Base-by-base conservation (phyloP, 2,329 filamentous ascomycete genomes). In the Metarhizium guizhouense region DNA sequence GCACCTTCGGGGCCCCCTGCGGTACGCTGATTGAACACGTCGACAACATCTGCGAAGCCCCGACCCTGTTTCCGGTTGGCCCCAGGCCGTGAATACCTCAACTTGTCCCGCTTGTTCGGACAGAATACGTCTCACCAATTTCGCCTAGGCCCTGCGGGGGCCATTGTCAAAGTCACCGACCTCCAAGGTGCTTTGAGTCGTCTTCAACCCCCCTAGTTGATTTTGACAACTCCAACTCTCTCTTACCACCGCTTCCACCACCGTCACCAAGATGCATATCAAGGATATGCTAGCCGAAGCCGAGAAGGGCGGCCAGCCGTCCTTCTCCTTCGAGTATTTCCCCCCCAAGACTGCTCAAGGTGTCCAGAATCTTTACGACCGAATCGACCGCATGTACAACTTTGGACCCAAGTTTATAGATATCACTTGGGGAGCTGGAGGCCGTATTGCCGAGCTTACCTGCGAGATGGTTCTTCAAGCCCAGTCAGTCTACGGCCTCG, bases 291-390 rank as follows among this genome's bases (percentile, higher is more conserved):
- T 99, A 66, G 79, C 83, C 64, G 87, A 93, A 65, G 86, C 92
- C 72, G 84, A 91, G 74, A 81, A 82, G 75, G 84, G 86, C 67
- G 84, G 85, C 69, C 83, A 87, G 66, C 87, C 92, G 56, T 94
- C 91, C 68, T 96, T 96, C 79, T 99, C 94, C 58, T 99, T 99
- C 77, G 94, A 99, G 73, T 99, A 96, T 80, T 99, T 99, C 75
- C 94, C 94, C 53, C 94, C 94, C 43, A 99, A 99, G 78, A 99
- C 94, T 7, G 88, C 90, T 11, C 90, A 94, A 75, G 94, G 94
- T 80, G 93, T 99, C 13, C 94, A 99, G 76, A 99, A 99, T 72
- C 85, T 99, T 57, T 99, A 99, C 79, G 94, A 99, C 65, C 90
- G 94, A 64, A 97, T 99, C 89, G 94, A 99, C 74, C 91, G 92